A percentile compares a stretch with the other conserved stretches of the same genome.
phyloP scores from a whole-genome alignment of 1,139 yeast genomes.

The Sugiyamaella grinbergsii region DNA sequence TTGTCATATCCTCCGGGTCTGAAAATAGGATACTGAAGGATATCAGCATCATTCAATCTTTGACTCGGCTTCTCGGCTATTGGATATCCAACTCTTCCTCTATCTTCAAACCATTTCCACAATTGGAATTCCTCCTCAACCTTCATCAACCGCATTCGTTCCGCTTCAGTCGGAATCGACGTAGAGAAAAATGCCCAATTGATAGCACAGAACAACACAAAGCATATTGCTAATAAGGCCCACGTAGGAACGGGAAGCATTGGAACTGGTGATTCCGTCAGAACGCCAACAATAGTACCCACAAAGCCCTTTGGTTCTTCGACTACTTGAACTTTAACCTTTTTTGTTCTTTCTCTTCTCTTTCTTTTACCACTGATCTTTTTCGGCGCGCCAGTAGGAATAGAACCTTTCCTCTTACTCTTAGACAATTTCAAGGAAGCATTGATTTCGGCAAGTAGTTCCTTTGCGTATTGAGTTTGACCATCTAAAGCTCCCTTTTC shows the following conservation, averaged over 20 bases:
- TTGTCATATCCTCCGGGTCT: constrained; percentile 6
- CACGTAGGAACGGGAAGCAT: constrained; percentile 30
- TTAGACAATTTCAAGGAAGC: constrained; percentile 46
- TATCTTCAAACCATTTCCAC: constrained; percentile 80
- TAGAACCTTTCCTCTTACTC: constrained; percentile 36
- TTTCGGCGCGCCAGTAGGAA: constrained; percentile 14
- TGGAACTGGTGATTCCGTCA: constrained; percentile 25
- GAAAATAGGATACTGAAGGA: constrained; percentile 17
- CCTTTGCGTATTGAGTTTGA: constrained; percentile 69
- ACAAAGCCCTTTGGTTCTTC: constrained; percentile 10
- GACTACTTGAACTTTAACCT: constrained; percentile 8
- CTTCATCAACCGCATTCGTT: constrained; percentile 31
- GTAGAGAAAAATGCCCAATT: constrained; percentile 16
- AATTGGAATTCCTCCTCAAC: constrained; percentile 62
- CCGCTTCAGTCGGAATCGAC: constrained; percentile 18
- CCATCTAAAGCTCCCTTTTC: constrained; percentile 94
- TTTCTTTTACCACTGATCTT: constrained; percentile 22
- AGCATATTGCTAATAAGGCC: constrained; percentile 22
- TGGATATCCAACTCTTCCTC: constrained; percentile 37
- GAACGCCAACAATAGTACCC: constrained; percentile 6
- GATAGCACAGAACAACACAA: constrained; percentile 26
- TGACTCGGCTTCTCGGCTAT: not conserved
- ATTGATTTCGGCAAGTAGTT: constrained; percentile 60
- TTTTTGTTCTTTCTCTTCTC: constrained; percentile 16
- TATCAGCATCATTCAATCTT: constrained; percentile 9